Evolutionary conservation across 495 filamentous ascomycete species (phyloP).

Genomic region (Penicillium bialowiezense): DNA sequence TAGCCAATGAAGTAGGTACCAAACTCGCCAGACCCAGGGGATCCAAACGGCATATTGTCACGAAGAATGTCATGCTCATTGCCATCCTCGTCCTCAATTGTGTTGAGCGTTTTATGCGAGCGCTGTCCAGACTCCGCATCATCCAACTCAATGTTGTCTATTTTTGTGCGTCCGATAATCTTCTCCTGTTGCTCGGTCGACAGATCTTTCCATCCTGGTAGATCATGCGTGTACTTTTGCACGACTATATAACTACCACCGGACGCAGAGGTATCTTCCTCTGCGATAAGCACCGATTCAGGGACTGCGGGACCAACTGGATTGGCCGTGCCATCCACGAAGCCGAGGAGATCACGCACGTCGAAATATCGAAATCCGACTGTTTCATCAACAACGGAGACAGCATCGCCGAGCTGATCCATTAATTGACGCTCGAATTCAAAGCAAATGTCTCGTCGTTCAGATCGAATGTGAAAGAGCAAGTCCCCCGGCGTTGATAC

Average conservation of each 20-base stretch:
- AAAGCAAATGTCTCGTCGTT: conserved; percentile 55
- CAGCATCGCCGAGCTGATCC: conserved; percentile 44
- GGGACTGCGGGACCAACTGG: conserved; percentile 49
- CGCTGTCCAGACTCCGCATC: conserved; percentile 48
- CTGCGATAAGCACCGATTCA: conserved; percentile 40
- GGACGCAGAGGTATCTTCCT: conserved; percentile 33
- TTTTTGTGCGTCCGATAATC: conserved; percentile 55
- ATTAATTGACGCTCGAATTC: conserved; percentile 56
- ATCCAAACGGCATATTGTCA: conserved; percentile 61
- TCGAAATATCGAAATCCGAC: conserved; percentile 60
- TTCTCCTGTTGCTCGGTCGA: conserved; percentile 51
- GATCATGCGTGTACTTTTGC: conserved; percentile 57
- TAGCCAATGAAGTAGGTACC: conserved; percentile 62
- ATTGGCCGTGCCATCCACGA: conserved; percentile 59
- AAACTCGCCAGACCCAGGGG: conserved; percentile 49
- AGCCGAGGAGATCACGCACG: conserved; percentile 56
- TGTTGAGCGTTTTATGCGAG: conserved; percentile 53
- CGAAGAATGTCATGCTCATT: conserved; percentile 52
- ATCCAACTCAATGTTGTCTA: conserved; percentile 54
- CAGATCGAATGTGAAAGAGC: conserved; percentile 56
- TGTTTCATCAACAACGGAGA: conserved; percentile 49
- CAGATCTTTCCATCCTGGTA: conserved; percentile 45
- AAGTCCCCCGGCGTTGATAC: conserved; percentile 53
- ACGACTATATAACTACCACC: conserved; percentile 57
- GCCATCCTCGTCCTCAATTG: conserved; percentile 51